phyloP scores from a whole-genome alignment of 2,329 filamentous ascomycete species.

The Hymenoscyphus fructigenus region DNA sequence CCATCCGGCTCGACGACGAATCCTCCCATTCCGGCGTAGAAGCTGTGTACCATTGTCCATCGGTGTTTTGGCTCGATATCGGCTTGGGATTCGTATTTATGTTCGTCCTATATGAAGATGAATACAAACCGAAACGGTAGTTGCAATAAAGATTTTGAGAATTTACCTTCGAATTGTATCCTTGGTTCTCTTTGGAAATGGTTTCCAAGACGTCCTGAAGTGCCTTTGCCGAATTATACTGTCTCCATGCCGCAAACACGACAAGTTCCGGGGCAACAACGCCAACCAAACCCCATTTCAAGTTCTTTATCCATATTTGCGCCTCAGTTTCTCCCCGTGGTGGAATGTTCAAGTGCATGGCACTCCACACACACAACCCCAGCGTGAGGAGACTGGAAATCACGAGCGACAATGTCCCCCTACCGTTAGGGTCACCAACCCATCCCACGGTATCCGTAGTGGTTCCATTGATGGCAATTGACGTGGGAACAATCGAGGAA shows the following conservation, averaged over 20 bases:
- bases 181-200: background rate
- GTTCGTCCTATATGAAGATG: background rate
- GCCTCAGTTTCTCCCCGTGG: conserved; percentile 9
- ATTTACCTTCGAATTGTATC: background rate
- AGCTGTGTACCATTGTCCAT: conserved; percentile 27
- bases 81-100: background rate
- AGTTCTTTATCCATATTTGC: conserved; percentile 23
- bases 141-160: background rate
- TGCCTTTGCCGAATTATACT: conserved; percentile 8
- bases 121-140: background rate
- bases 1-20: conserved; percentile 14
- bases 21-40: conserved; percentile 26
- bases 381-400: conserved; percentile 39
- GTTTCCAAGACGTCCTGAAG: background rate
- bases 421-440: conserved; percentile 27
- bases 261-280: conserved; percentile 39
- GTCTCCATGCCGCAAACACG: conserved; percentile 30
- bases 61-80: background rate
- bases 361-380: conserved; percentile 39
- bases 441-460: background rate
- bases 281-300: conserved; percentile 35
- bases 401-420: conserved; percentile 38
- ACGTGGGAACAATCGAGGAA: too few species aligned
- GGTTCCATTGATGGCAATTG: background rate
- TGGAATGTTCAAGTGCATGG: conserved; percentile 42